These are phyloP conservation scores for Domatiomyces catenatus DNA, from an alignment of 2,329 filamentous ascomycete species.

Conservation along the genomic window DNA sequence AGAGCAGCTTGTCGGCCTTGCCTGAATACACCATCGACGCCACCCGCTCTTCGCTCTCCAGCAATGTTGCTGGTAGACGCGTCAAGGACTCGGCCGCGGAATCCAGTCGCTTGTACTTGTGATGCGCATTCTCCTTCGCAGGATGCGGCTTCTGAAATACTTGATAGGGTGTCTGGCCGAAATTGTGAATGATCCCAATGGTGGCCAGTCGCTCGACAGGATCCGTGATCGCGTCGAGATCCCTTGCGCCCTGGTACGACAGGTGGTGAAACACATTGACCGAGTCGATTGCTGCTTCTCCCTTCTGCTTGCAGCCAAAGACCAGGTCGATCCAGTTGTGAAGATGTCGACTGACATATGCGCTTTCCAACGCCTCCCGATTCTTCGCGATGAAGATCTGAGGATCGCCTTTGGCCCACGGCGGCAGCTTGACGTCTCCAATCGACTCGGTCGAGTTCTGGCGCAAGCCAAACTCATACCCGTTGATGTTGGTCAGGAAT, in stretches of 20 bases:
- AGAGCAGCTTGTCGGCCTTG: slow-evolving; percentile 69
- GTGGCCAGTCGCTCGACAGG: slow-evolving; percentile 73
- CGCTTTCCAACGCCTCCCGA: slow-evolving; percentile 86
- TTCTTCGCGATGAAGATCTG: slow-evolving; percentile 93
- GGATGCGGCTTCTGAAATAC: slow-evolving; percentile 75
- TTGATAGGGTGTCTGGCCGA: slow-evolving; percentile 92
- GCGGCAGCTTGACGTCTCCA: slow-evolving; percentile 75
- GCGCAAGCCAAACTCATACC: slow-evolving; percentile 79
- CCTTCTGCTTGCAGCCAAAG: slow-evolving; percentile 86
- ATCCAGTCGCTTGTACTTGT: slow-evolving; percentile 57
- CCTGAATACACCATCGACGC: slow-evolving; percentile 61
- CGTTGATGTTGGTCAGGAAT: slow-evolving; percentile 84
- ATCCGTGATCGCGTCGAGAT: slow-evolving; percentile 81
- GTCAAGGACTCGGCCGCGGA: slow-evolving; percentile 60
- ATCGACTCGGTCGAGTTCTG: slow-evolving; percentile 69
- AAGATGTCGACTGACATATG: slow-evolving; percentile 74
- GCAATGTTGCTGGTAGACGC: slow-evolving; percentile 53
- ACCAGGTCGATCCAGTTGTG: slow-evolving; percentile 94
- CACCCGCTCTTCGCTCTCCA: slow-evolving; percentile 61
- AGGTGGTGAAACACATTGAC: slow-evolving; percentile 93
- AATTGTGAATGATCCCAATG: slow-evolving; percentile 95
- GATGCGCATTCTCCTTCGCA: slow-evolving; percentile 51
- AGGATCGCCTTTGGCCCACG: slow-evolving; percentile 92
- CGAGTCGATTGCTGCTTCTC: slow-evolving; percentile 77
- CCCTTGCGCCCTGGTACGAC: slow-evolving; percentile 85